Conservation (phyloP, 768 basidiomycete genomes). For the Lyophyllum shimeji region DNA sequence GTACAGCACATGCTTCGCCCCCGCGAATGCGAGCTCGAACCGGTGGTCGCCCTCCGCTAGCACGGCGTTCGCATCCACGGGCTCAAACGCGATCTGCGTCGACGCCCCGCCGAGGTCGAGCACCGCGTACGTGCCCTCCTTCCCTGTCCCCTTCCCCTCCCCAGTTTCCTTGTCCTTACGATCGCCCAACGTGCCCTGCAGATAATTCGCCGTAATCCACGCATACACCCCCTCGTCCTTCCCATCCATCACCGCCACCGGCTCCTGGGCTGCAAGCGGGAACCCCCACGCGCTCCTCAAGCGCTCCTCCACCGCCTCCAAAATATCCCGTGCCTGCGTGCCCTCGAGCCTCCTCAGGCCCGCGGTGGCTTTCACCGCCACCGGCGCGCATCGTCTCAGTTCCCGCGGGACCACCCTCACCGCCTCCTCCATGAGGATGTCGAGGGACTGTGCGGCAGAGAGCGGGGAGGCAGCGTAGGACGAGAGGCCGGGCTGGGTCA, state of each 20-base stretch:
- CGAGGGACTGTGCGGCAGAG: constrained; percentile 77
- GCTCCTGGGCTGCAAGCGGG: constrained; percentile 44
- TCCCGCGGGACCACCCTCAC: constrained; percentile 68
- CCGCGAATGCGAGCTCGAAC: constrained; percentile 79
- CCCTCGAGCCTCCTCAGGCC: constrained; percentile 75
- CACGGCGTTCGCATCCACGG: constrained; percentile 40
- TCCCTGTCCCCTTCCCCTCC: constrained; percentile 31
- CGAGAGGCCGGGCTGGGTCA: constrained; percentile 80
- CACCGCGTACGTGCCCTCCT: constrained; percentile 62
- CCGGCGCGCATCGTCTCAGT: constrained; percentile 75
- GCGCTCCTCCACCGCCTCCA: constrained; percentile 31
- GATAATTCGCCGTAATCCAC: constrained; percentile 97
- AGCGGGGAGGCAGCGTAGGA: constrained; percentile 54
- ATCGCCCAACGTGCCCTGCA: constrained; percentile 70
- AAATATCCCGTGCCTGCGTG: constrained; percentile 40
- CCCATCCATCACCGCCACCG: constrained; percentile 92
- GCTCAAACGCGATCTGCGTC: constrained; percentile 97
- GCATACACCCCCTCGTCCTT: constrained; percentile 97
- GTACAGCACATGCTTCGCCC: constrained; percentile 72
- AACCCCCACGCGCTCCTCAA: constrained; percentile 10
- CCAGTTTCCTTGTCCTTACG: constrained; percentile 36
- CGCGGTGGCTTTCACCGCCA: constrained; percentile 92
- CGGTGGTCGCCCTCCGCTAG: constrained; percentile 86
- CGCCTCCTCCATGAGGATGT: constrained; percentile 80
- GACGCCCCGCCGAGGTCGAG: constrained; percentile 96